These are phyloP conservation scores for Diaporthe ampelina DNA, from an alignment of 2,329 filamentous ascomycete genomes.

Conservation along the genomic window DNA sequence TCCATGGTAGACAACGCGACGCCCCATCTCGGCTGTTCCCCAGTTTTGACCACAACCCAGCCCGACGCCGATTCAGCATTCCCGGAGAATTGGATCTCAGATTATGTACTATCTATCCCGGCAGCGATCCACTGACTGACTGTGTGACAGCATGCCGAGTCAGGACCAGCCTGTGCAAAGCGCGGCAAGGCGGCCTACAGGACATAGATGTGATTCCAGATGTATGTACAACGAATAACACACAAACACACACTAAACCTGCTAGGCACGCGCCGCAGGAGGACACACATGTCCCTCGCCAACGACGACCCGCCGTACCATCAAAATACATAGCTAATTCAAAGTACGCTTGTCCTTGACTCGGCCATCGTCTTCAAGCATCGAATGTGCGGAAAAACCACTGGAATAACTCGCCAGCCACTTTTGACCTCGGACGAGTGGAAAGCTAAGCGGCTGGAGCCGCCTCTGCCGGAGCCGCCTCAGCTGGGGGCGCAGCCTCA, in stretches of 20 bases:
- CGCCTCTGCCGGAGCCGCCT: background rate
- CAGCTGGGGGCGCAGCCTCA: background rate
- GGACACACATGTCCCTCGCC: background rate
- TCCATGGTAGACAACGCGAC: no score
- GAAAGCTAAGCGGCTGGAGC: background rate
- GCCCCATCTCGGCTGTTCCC: background rate
- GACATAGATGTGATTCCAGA: constrained; percentile 15
- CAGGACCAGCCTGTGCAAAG: constrained; percentile 20
- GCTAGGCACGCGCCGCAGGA: background rate
- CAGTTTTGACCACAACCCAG: background rate
- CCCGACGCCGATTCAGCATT: background rate
- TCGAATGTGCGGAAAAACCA: background rate
- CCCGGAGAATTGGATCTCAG: background rate
- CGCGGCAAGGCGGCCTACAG: background rate
- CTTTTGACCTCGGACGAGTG: background rate
- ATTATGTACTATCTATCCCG: constrained; percentile 25
- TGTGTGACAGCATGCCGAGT: background rate
- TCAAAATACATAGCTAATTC: background rate
- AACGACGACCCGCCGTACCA: background rate
- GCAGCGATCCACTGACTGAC: background rate
- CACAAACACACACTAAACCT: background rate
- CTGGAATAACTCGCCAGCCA: background rate
- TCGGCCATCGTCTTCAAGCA: background rate
- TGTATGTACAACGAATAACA: constrained; percentile 28
- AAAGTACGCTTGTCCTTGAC: background rate